Conservation (phyloP, 2,329 filamentous ascomycete species). For the Tolypocladium ovalisporum region DNA sequence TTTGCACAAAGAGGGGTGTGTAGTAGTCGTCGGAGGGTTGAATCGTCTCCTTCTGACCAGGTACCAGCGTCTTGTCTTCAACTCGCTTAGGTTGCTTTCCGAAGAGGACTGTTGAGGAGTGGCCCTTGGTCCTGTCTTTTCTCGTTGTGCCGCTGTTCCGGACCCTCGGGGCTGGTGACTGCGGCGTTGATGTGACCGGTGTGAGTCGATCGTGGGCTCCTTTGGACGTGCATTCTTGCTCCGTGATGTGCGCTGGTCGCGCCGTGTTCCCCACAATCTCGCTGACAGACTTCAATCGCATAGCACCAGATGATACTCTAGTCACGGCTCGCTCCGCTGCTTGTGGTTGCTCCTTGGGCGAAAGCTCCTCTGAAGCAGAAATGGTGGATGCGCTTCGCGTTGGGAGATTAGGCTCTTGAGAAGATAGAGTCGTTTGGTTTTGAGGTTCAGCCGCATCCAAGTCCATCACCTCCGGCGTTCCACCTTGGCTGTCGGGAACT, state of each 20-base stretch:
- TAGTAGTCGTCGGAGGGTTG: conserved; percentile 52
- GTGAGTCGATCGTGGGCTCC: conserved; percentile 24
- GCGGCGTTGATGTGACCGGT: conserved; percentile 30
- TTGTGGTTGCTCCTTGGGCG: conserved; percentile 10
- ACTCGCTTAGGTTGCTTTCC: conserved; percentile 49
- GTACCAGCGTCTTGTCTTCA: conserved; percentile 34
- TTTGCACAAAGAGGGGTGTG: conserved; percentile 49
- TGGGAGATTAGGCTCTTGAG: conserved; percentile 1
- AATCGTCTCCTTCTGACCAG: conserved; percentile 27
- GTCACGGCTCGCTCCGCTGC: conserved; percentile 49
- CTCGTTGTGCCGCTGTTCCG: conserved; percentile 24
- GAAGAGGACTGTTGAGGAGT: conserved; percentile 68
- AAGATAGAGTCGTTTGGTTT: conserved; percentile 3
- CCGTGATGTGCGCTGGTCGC: conserved; percentile 19
- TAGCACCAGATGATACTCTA: conserved; percentile 57
- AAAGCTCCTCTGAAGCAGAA: conserved; percentile 1
- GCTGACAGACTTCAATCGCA: conserved; percentile 61
- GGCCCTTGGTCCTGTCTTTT: conserved; percentile 50
- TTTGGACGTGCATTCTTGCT: conserved; percentile 19
- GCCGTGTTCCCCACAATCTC: conserved; percentile 57
- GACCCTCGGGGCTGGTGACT: conserved; percentile 26
- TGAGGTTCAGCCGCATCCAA: conserved; percentile 17
- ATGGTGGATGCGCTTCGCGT: conserved; percentile 6
- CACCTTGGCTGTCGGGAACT: conserved; percentile 24
- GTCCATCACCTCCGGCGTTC: conserved; percentile 21